These are phyloP conservation scores for Kodamaea neixiangensis DNA, from an alignment of 805 yeast species.

Conservation along the genomic window DNA sequence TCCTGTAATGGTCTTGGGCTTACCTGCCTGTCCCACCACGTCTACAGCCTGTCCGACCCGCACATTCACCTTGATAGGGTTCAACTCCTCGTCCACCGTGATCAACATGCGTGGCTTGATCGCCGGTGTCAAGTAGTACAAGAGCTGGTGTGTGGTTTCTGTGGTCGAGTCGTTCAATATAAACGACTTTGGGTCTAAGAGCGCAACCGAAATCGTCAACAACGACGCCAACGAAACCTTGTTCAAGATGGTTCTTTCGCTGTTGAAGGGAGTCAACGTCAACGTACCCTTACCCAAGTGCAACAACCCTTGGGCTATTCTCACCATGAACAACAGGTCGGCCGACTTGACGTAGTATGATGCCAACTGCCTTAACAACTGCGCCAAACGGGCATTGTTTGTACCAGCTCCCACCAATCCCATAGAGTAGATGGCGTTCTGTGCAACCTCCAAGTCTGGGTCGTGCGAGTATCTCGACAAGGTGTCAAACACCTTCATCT, in stretches of 20 bases:
- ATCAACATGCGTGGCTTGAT: constrained; percentile 90
- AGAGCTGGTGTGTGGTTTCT: constrained; percentile 65
- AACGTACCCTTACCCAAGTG: constrained; percentile 96
- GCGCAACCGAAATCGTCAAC: constrained; percentile 77
- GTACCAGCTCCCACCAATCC: constrained; percentile 99
- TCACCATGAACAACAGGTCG: constrained; percentile 86
- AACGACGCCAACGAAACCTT: constrained; percentile 89
- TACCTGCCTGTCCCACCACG: constrained; percentile 98
- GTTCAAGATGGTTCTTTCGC: constrained; percentile 82
- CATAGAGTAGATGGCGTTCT: constrained; percentile 94
- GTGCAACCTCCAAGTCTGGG: constrained; percentile 89
- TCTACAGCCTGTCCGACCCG: constrained; percentile 99
- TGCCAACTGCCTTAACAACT: constrained; percentile 90
- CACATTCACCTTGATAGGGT: constrained; percentile 92
- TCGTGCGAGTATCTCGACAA: constrained; percentile 96
- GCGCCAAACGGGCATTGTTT: constrained; percentile 96
- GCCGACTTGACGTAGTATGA: constrained; percentile 88
- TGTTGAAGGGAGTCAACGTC: constrained; percentile 84
- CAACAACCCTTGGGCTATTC: constrained; percentile 92
- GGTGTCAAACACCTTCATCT: constrained; percentile 96
- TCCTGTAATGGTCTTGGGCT: constrained; percentile 97
- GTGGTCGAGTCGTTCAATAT: constrained; percentile 61
- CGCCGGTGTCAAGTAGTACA: constrained; percentile 84
- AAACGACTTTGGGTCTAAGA: constrained; percentile 83
- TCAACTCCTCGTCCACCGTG: constrained; percentile 87